Base-by-base conservation (phyloP, 1,139 yeast species). In the Wickerhamiella infanticola region DNA sequence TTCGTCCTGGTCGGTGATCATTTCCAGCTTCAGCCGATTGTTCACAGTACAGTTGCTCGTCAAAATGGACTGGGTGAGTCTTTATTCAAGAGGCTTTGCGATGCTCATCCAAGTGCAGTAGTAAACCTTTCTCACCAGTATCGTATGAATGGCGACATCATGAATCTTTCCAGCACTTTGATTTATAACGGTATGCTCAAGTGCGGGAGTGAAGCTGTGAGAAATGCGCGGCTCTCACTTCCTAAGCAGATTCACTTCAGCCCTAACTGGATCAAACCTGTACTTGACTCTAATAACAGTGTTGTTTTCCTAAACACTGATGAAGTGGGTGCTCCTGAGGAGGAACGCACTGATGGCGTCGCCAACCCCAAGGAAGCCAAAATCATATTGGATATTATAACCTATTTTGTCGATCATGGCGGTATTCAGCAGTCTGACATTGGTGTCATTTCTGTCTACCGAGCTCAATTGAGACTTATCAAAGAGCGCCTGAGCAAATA, bases 1-100 rank as follows among this genome's bases (percentile, higher is more conserved):
- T 90, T 90, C 58, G 71, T 93, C 1, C 69, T 90, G 49, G 97
- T 93, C 8, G 99, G 99, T 4, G 99, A 93, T 59, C 97, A 90
- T 59, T 75, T 74, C 53, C 99, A 93, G 60, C 66, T 93, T 33
- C 94, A 95, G 1, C 96, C 97, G 1, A 64, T 88, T 47, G 85
- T 88, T 1, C 72, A 55, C 8, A 53, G 56, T 47, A 75, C 81
- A 0, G 69, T 69, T 39, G 74, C 72, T 1, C 50, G 55, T 26
- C 67, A 43, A 55, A 72, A 63, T 37, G 96, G 95, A 0, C 64
- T 90, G n/a, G 83, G 82, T 35, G 71, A 70, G 42, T 85, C 96
- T 1, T 64, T 93, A 46, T 90, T 90, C 64, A 79, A 76, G 57
- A 65, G 72, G 2, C 67, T 90, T 44, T 79, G 88, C 51, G 85